Base-by-base conservation (phyloP, 1,284 basidiomycete genomes). In the Veloboletus limbatus region DNA sequence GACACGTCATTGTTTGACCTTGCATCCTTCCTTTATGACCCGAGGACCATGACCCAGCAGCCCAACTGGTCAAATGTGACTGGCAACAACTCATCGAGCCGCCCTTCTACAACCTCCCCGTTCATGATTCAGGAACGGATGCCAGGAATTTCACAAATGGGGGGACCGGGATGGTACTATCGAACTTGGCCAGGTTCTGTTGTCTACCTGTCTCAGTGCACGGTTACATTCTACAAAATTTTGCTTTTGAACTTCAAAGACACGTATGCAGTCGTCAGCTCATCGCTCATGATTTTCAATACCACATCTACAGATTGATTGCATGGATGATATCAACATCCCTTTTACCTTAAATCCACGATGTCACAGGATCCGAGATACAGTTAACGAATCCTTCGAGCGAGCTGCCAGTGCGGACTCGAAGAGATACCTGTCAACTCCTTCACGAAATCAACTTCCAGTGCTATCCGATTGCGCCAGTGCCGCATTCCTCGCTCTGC, bases 1-100 rank as follows among this genome's bases (percentile, higher is more conserved):
- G 38, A 45, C 4, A 22, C 43, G n/a, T 38, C 35, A 8, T 33
- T 45, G 35, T 45, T 26, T 14, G 26, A 45, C 13, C 28, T 45
- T 9, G 21, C 36, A 7, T 45, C 43, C 28, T 45, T 45, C 24
- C 36, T 45, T n/a, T 45, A 38, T 24, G 30, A 45, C 30, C 43
- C 43, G 17, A 26, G 17, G 6, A 45, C 21, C 8, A 39, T 45
- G 35, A 24, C n/a, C 4, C 43, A 45, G 14, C 17, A 45, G 8
- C 14, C 43, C 22, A 20, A 33, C 43, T 32, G 43, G 36, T 45
- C 36, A 20, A 38, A 45, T 9, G 36, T 28, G 14, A 45, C 43
- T 5, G 43, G 36, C 3, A 31, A 8, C 10, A 45, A 45, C 4
- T 45, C 17, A 21, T 39, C 14, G 30, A 38, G 30, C 8, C 39